Evolutionary conservation across 345 rosid genomes (phyloP), one percentile per base, ranked within the genome.

Genomic region (Populus euphratica): DNA sequence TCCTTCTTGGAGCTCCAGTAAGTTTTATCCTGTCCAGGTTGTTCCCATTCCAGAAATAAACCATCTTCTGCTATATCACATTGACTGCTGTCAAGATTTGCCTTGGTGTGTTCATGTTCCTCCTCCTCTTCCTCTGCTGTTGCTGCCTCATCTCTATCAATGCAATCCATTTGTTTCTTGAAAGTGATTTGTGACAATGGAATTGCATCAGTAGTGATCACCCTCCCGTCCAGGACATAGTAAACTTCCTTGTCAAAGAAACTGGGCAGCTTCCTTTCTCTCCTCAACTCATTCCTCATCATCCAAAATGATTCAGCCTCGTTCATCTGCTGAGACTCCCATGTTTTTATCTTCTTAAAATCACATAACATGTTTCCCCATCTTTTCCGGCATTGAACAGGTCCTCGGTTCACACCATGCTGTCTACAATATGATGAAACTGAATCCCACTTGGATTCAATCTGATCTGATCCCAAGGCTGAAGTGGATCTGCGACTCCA

Each of bases 291-390:
- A 66, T 52, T 78, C 68, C 79, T 80, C 84, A 76, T 82, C 12
- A n/a, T 59, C 85, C 86, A 85, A 65, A 77, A 85, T 17, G 86
- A 76, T 43, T 78, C 70, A 54, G n/a, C 85, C 77, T 39, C 77
- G 8, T 70, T 78, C 72, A 35, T 61, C 8, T 17, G 16, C 71
- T 31, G 81, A 2, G 69, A 80, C 72, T 85, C 88, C 88, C 82
- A 85, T 72, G 65, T 69, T 70, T 76, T 82, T 25, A 85, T 82
- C 62, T 85, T 85, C 79, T 35, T 85, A 77, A 77, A 85, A 74
- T 82, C 86, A 47, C 75, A 52, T 31, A 86, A 41, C 76, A 83
- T 72, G 69, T 79, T 80, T 65, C 76, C 70, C 84, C 85, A 82
- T 78, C 87, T 69, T 69, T 73, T 83, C 78, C 47, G 71, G 77